Conservation (phyloP, 495 filamentous ascomycete species). For the Aspergillus sclerotioniger region DNA sequence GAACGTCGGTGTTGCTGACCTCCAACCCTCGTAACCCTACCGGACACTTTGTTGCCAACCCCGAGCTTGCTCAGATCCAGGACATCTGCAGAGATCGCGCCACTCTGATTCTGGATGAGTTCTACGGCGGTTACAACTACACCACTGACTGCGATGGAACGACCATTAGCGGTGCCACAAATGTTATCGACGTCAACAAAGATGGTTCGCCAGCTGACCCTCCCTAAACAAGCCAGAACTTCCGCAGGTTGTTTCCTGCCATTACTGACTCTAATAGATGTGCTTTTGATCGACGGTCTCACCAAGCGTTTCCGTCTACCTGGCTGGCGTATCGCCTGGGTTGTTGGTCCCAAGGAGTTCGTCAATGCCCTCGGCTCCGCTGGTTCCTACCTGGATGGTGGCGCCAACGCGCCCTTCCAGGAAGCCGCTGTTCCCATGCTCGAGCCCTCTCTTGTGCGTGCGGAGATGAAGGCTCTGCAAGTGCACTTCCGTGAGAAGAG, state of each 20-base stretch:
- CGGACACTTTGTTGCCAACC: constrained; percentile 77
- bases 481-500: constrained; percentile 84
- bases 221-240: not conserved
- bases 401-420: constrained; percentile 93
- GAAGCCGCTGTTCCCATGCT: constrained; percentile 92
- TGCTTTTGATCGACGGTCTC: constrained; percentile 91
- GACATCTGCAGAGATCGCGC: constrained; percentile 87
- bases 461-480: constrained; percentile 90
- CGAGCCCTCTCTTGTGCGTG: constrained; percentile 70
- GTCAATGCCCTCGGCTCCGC: constrained; percentile 91
- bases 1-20: constrained; percentile 83
- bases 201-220: constrained; percentile 46
- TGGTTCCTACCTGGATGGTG: constrained; percentile 93
- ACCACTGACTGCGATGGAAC: constrained; percentile 84
- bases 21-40: constrained; percentile 98
- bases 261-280: constrained; percentile 46
- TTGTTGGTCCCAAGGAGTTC: constrained; percentile 94
- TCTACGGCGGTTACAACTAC: constrained; percentile 96
- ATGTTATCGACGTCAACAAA: constrained; percentile 67
- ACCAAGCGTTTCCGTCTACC: constrained; percentile 96
- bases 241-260: constrained; percentile 31
- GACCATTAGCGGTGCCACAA: constrained; percentile 82
- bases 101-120: constrained; percentile 92
- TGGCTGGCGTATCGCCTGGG: constrained; percentile 96
- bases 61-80: constrained; percentile 82